Conservation (phyloP, 345 rosid genomes). For the Eucalyptus sideroxylon region DNA sequence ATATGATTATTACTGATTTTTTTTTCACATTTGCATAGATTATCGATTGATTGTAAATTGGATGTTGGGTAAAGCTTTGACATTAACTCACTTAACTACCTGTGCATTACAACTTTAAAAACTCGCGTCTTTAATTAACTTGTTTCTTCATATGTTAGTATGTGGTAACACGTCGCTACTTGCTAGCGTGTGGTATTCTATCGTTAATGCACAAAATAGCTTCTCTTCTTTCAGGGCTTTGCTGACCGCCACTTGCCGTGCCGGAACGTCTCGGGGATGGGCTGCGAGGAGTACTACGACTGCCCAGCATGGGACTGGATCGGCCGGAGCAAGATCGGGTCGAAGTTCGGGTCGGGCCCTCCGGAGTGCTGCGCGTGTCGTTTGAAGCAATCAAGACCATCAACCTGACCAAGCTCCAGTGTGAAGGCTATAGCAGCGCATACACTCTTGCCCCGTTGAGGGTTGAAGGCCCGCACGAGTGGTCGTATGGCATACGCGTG, state of each 20-base stretch:
- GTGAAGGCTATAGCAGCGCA: constrained; percentile 86
- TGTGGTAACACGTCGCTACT: not conserved
- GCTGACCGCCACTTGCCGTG: constrained; percentile 76
- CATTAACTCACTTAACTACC: not conserved
- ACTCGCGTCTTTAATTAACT: not conserved
- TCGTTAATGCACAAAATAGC: not conserved
- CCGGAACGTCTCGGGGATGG: constrained; percentile 82
- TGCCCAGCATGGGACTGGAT: constrained; percentile 67
- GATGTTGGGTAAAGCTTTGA: not conserved
- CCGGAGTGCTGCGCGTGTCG: constrained; percentile 73
- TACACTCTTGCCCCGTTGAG: constrained; percentile 62
- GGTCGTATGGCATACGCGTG: constrained; percentile 77
- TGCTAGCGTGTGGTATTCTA: not conserved
- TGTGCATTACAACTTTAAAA: not conserved
- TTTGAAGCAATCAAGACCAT: constrained; percentile 70
- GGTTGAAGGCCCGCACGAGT: constrained; percentile 31
- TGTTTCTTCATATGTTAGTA: not conserved
- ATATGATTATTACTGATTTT: not conserved
- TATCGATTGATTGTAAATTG: not conserved
- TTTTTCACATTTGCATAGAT: not conserved
- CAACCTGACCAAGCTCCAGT: constrained; percentile 51
- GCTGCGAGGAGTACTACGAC: constrained; percentile 70
- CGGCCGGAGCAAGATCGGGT: constrained; percentile 4
- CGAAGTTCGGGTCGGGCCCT: constrained; percentile 36
- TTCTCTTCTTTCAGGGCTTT: constrained; percentile 27